Percentiles rank a stretch among this genome's conserved stretches.
Evolutionary conservation across 257 asterid species (phyloP).

Genomic region (Capsicum pubescens): DNA sequence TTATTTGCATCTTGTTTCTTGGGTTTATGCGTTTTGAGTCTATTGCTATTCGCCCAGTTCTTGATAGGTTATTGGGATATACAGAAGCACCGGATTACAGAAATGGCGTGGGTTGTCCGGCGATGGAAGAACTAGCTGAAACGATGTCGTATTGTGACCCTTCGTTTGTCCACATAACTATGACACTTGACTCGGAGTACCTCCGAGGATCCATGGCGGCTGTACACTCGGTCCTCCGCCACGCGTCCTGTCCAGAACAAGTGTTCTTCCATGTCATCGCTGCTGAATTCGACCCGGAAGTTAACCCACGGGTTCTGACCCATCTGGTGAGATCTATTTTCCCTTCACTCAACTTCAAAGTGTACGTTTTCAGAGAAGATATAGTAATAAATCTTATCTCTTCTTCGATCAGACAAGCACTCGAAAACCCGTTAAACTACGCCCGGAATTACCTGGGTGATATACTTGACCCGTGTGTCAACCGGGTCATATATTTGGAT

Average conservation of each 20-base stretch:
- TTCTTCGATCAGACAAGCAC: constrained; percentile 25
- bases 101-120: constrained; percentile 19
- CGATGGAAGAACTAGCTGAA: neutral
- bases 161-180: neutral
- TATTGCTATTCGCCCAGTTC: constrained; percentile 14
- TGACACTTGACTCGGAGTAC: constrained; percentile 29
- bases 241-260: constrained; percentile 31
- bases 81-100: constrained; percentile 30
- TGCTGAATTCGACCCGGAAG: constrained; percentile 18
- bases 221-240: constrained; percentile 31
- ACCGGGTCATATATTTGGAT: constrained; percentile 25
- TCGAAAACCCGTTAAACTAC: constrained; percentile 29
- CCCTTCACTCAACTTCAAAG: constrained; percentile 28
- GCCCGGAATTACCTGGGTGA: constrained; percentile 31
- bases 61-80: neutral
- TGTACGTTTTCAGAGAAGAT: constrained; percentile 30
- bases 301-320: constrained; percentile 25
- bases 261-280: constrained; percentile 28
- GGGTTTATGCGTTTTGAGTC: neutral
- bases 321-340: constrained; percentile 25
- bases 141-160: constrained; percentile 11
- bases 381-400: constrained; percentile 22
- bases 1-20: constrained; percentile 4
- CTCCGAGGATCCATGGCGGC: constrained; percentile 31
- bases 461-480: constrained; percentile 29